A percentile compares a stretch with the other conserved stretches of the same genome.
Conservation (phyloP, 2,329 filamentous ascomycete species). For the Fusarium sp. region DNA sequence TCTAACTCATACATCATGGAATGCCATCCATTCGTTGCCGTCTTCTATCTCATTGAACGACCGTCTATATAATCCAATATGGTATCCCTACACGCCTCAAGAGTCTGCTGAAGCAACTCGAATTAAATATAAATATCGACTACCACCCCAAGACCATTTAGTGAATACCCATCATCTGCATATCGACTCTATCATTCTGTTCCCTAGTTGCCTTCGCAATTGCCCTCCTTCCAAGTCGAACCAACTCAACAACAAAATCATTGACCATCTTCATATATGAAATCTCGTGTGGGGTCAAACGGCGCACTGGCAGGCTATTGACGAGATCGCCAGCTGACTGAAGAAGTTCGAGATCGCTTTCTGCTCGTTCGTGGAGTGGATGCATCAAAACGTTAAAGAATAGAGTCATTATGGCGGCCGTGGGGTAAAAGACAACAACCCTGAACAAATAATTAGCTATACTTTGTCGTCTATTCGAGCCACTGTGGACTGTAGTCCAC, state of each 20-base stretch:
- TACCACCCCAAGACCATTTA: neutral
- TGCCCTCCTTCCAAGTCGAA: constrained; percentile 60
- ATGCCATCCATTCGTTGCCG: neutral
- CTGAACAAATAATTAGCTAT: constrained; percentile 50
- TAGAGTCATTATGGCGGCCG: constrained; percentile 67
- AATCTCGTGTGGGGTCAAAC: constrained; percentile 54
- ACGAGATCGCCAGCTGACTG: constrained; percentile 61
- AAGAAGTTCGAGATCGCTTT: constrained; percentile 64
- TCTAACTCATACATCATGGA: neutral
- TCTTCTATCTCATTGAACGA: neutral
- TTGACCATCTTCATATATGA: constrained; percentile 60
- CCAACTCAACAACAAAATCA: constrained; percentile 61
- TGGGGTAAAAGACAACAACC: constrained; percentile 70
- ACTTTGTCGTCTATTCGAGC: neutral
- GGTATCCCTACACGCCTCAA: neutral
- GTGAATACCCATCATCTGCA: neutral
- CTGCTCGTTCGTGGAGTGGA: constrained; percentile 60
- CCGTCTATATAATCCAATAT: neutral
- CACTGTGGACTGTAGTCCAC: constrained; percentile 11
- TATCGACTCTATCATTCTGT: neutral
- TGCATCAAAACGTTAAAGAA: constrained; percentile 69
- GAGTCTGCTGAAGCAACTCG: neutral
- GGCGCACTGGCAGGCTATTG: constrained; percentile 54
- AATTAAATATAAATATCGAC: neutral
- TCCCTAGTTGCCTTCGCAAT: constrained; percentile 49